Evolutionary conservation across 2,329 filamentous ascomycete species (phyloP).

Genomic region (Penicillium psychrosexuale): DNA sequence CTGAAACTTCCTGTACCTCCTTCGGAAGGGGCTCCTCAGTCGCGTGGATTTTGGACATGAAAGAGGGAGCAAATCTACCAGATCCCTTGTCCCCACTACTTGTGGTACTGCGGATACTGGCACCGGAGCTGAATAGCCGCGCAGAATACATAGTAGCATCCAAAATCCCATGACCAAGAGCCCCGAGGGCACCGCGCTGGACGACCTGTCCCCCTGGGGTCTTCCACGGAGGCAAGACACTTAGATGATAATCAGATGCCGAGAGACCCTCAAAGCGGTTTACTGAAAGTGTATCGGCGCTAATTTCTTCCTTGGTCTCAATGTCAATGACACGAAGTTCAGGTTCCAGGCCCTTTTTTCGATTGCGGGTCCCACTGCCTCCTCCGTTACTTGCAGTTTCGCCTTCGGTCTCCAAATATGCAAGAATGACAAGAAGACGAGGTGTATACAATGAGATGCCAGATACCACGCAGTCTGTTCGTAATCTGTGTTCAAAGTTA

Average conservation of each 20-base stretch:
- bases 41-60: conserved; percentile 53
- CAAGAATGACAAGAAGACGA: conserved; percentile 83
- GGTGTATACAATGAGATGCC: conserved; percentile 95
- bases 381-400: conserved; percentile 53
- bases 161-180: conserved; percentile 74
- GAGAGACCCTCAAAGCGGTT: conserved; percentile 83
- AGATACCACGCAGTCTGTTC: conserved; percentile 96
- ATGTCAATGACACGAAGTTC: conserved; percentile 91
- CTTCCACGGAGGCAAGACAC: conserved; percentile 73
- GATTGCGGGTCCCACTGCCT: conserved; percentile 60
- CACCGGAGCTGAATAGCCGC: conserved; percentile 79
- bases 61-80: conserved; percentile 50
- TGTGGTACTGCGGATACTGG: conserved; percentile 65
- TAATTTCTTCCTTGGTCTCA: conserved; percentile 74
- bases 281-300: conserved; percentile 80
- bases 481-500: conserved; percentile 58
- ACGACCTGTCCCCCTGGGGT: conserved; percentile 59
- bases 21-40: conserved; percentile 36
- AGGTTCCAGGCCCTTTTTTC: conserved; percentile 76
- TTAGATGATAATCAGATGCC: conserved; percentile 87
- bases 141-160: conserved; percentile 86
- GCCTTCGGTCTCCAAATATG: conserved; percentile 75
- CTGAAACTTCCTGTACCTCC: conserved; percentile 49
- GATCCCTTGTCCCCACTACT: conserved; percentile 58
- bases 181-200: conserved; percentile 71